phyloP scores from a whole-genome alignment of 345 rosid species.

The Lumnitzera racemosa region DNA sequence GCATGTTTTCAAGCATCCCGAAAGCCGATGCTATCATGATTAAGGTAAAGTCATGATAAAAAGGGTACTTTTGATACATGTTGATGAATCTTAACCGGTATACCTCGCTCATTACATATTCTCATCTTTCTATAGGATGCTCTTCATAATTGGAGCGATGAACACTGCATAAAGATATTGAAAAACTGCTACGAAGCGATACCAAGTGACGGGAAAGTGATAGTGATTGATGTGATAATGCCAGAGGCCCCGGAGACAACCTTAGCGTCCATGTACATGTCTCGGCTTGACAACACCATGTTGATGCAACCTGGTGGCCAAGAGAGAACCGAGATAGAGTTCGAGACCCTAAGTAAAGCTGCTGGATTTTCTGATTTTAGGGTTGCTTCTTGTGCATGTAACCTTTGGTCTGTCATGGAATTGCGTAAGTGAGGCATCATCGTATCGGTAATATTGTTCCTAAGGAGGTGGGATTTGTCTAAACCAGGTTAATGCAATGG shows the following conservation, averaged over 20 bases:
- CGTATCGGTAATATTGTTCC: too few species aligned
- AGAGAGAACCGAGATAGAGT: slow-evolving; percentile 18
- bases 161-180: slow-evolving; percentile 13
- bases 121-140: slow-evolving; percentile 1
- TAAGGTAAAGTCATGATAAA: neutral
- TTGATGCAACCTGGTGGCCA: slow-evolving; percentile 16
- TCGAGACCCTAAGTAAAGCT: slow-evolving; percentile 2
- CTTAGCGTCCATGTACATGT: slow-evolving; percentile 10
- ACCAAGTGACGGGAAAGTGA: slow-evolving; percentile 14
- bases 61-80: too few species aligned
- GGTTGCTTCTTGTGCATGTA: slow-evolving; percentile 12
- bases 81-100: too few species aligned
- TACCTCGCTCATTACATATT: too few species aligned
- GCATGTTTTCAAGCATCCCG: slow-evolving; percentile 19
- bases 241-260: slow-evolving; percentile 16
- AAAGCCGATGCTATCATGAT: slow-evolving; percentile 23
- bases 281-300: slow-evolving; percentile 17
- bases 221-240: slow-evolving; percentile 15
- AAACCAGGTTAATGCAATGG: too few species aligned
- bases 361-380: slow-evolving; percentile 17
- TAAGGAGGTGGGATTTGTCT: too few species aligned
- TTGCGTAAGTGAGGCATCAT: slow-evolving; percentile 7
- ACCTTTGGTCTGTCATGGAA: slow-evolving; percentile 23
- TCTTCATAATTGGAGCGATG: slow-evolving; percentile 22
- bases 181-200: slow-evolving; percentile 13